Base-by-base conservation (phyloP, 805 yeast genomes). In the Priceomyces carsonii region DNA sequence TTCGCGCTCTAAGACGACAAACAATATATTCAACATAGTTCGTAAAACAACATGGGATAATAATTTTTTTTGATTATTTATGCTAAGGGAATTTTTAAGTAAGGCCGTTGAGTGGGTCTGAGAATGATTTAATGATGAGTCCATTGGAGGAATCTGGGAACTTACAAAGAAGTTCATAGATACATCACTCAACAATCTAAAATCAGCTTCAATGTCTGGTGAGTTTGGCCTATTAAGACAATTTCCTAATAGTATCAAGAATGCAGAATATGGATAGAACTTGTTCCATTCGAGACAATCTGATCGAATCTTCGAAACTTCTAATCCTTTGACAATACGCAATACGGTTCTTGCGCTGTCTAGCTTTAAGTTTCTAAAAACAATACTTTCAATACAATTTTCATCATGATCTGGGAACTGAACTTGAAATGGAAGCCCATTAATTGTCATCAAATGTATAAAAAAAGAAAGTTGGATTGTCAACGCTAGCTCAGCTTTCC, bases 271-370 rank as follows among this genome's bases (percentile, higher is more conserved):
- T 1, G 69, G 65, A 35, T 48, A 63, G 26, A 52, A 55, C 27
- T 55, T 36, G 19, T 57, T 40, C 71, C 71, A 65, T 26, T 57
- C 56, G 32, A 48, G 43, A 35, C 52, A 55, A 1, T 64, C 48
- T 18, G 47, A 37, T 1, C 60, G 47, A 1, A 51, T 32, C 5
- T 44, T 43, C 8, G 43, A 38, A 9, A 45, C 43, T 20, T 49
- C 52, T 10, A 63, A 21, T 18, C 47, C 47, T 4, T 44, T 47
- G 3, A 53, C 48, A 18, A 63, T 43, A 32, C 47, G 46, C 16
- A 67, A 36, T 8, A 67, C 56, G 1, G 72, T 66, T 18, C 73
- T 47, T 5, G 72, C 66, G 18, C 69, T 53, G 28, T 63, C 57
- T 22, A 61, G 39, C 3, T 63, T 55, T 16, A 63, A 35, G 25